phyloP scores from a whole-genome alignment of 208 protist genomes.

The Acanthamoeba lenticulata region DNA sequence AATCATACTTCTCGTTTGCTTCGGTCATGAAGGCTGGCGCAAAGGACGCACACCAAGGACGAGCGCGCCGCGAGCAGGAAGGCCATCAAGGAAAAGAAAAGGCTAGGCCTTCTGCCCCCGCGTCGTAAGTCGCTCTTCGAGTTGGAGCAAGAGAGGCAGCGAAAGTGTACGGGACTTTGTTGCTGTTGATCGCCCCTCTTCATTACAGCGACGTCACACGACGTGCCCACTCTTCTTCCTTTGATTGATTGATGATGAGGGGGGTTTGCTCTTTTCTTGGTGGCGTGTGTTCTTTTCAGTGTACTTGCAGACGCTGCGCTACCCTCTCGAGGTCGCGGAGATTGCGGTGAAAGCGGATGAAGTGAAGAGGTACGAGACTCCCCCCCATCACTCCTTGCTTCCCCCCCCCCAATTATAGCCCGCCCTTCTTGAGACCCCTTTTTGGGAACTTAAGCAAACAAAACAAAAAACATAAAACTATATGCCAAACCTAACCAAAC shows the following conservation, averaged over 20 bases:
- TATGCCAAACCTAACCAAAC: not conserved
- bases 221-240: not conserved
- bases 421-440: not conserved
- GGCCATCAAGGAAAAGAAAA: conserved; percentile 28
- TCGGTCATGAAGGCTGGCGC: not conserved
- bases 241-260: too few relatives aligned
- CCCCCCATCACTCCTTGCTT: too few relatives aligned
- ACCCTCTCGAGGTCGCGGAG: not conserved
- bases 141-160: conserved; percentile 37
- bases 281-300: not conserved
- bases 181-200: not conserved
- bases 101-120: conserved; percentile 10
- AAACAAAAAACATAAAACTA: too few relatives aligned
- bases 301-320: conserved; percentile 38
- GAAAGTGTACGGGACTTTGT: not conserved
- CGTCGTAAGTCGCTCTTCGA: conserved; percentile 13
- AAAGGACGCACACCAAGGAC: not conserved
- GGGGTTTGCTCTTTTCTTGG: too few relatives aligned
- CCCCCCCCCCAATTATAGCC: not conserved
- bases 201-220: not conserved
- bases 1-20: not conserved
- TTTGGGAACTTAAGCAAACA: not conserved
- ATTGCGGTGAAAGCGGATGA: conserved; percentile 28
- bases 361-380: conserved; percentile 4
- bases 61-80: not conserved